A percentile compares a stretch with the other conserved stretches of the same genome.
Evolutionary conservation across 1,284 basidiomycete species (phyloP).

Genomic region (Puccinia polysora): DNA sequence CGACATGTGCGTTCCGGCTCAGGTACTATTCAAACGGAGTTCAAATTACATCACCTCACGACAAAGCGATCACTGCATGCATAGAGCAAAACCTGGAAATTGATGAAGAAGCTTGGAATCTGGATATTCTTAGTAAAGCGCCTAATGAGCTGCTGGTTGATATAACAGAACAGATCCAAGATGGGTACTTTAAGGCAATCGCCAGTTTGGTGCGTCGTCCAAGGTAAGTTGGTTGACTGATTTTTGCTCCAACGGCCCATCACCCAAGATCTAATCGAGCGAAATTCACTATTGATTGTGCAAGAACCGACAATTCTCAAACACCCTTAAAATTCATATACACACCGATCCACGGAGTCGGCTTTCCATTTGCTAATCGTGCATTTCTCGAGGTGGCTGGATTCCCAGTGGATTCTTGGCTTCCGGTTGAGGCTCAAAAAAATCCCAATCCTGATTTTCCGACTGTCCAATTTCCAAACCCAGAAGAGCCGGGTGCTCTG

Average conservation of each 20-base stretch:
- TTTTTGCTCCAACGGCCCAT: not conserved
- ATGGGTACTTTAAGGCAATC: constrained; percentile 57
- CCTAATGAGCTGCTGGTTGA: constrained; percentile 56
- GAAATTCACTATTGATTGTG: not conserved
- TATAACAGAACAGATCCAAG: constrained; percentile 61
- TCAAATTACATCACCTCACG: constrained; percentile 75
- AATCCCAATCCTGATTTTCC: constrained; percentile 74
- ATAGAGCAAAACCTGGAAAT: constrained; percentile 65
- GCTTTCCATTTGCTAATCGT: constrained; percentile 61
- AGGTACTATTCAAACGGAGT: constrained; percentile 50
- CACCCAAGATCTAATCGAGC: not conserved
- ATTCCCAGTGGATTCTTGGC: constrained; percentile 19
- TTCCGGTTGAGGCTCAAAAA: constrained; percentile 40
- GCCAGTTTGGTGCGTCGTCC: constrained; percentile 55
- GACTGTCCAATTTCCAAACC: constrained; percentile 76
- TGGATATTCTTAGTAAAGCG: constrained; percentile 45
- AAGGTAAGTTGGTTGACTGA: constrained; percentile 2
- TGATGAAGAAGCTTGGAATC: constrained; percentile 56
- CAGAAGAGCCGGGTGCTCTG: constrained; percentile 68
- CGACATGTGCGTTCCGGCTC: not conserved
- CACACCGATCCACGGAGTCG: constrained; percentile 81
- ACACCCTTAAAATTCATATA: constrained; percentile 63
- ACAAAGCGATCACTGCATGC: constrained; percentile 65
- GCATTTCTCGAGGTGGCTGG: constrained; percentile 5
- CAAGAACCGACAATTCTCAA: constrained; percentile 33